Conservation (phyloP, 371 early-diverging fungal genomes). For the Sanchytrium tribonematis region DNA sequence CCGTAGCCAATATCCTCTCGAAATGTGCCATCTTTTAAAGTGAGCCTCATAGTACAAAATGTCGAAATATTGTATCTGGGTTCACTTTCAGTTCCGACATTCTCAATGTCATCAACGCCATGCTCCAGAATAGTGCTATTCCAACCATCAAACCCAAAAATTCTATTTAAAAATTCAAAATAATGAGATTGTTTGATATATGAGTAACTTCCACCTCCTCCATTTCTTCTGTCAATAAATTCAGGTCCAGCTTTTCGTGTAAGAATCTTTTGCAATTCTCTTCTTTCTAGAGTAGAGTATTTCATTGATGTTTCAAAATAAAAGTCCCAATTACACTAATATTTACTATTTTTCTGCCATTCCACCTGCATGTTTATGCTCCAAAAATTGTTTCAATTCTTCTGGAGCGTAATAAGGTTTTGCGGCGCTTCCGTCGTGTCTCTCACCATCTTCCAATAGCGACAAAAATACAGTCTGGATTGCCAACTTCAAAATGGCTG, state of each 20-base stretch:
- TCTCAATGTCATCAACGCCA: constrained; percentile 13
- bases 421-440: constrained; percentile 17
- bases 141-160: constrained; percentile 98
- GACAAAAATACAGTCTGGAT: constrained; percentile 24
- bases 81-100: constrained; percentile 8
- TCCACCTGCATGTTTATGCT: background rate
- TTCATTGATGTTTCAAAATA: background rate
- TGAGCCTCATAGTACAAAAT: constrained; percentile 54
- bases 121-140: constrained; percentile 39
- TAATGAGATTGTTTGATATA: background rate
- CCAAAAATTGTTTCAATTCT: background rate
- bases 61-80: constrained; percentile 40
- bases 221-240: constrained; percentile 23
- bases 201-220: constrained; percentile 16
- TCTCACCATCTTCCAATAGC: constrained; percentile 21
- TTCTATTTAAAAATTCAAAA: constrained; percentile 53
- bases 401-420: constrained; percentile 2
- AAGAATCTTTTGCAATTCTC: background rate
- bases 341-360: background rate
- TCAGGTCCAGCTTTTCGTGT: constrained; percentile 20
- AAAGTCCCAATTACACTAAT: background rate
- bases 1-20: constrained; percentile 88
- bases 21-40: constrained; percentile 67
- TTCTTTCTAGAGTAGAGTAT: background rate
- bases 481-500: constrained; percentile 17